phyloP scores from a whole-genome alignment of 495 filamentous ascomycete genomes.

The Thozetella sp. region DNA sequence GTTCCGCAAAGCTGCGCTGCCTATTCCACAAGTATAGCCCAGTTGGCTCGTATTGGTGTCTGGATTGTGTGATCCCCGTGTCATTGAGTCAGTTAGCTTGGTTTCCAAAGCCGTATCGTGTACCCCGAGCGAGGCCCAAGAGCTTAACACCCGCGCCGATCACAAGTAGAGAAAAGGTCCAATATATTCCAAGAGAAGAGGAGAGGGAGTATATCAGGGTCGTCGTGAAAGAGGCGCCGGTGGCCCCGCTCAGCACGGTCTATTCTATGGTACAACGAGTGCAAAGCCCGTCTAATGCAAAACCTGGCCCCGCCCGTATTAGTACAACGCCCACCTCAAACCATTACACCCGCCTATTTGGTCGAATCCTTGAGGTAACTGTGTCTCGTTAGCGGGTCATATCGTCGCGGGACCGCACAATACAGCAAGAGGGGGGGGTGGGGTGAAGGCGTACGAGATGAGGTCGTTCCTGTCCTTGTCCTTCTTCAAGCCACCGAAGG shows the following conservation, averaged over 20 bases:
- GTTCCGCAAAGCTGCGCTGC: too few relatives aligned
- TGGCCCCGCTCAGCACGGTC: slow-evolving; percentile 16
- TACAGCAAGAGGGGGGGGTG: slow-evolving; percentile 7
- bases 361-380: slow-evolving; percentile 70
- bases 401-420: slow-evolving; percentile 1
- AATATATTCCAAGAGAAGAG: slow-evolving; percentile 5
- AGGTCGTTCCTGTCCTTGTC: slow-evolving; percentile 98
- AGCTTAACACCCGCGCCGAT: too few relatives aligned
- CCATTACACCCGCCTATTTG: slow-evolving; percentile 38
- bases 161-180: too few relatives aligned
- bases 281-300: slow-evolving; percentile 23
- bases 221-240: slow-evolving; percentile 7
- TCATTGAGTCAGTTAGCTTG: too few relatives aligned
- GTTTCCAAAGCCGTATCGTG: too few relatives aligned
- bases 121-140: too few relatives aligned
- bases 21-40: too few relatives aligned
- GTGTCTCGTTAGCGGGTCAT: slow-evolving; percentile 16
- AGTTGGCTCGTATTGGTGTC: too few relatives aligned
- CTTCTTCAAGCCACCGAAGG: slow-evolving; percentile 99
- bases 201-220: slow-evolving; percentile 6
- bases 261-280: slow-evolving; percentile 19
- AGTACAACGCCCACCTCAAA: slow-evolving; percentile 11
- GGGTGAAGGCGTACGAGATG: slow-evolving; percentile 79
- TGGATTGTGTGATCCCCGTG: too few relatives aligned
- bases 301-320: slow-evolving; percentile 10